phyloP scores from a whole-genome alignment of 1,284 basidiomycete genomes.

The Ganoderma leucocontextum region DNA sequence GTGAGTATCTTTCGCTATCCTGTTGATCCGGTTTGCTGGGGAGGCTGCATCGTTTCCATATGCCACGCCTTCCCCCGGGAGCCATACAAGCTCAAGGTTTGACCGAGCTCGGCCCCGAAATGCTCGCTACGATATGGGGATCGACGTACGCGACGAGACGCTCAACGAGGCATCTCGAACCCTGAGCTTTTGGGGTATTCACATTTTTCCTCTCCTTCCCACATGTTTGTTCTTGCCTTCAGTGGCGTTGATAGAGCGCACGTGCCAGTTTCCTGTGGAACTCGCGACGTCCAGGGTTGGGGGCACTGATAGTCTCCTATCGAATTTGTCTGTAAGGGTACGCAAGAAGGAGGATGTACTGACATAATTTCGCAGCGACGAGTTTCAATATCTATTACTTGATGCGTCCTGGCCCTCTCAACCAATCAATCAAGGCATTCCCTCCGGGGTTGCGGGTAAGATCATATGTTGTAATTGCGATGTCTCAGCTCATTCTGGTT shows the following conservation, averaged over 20 bases:
- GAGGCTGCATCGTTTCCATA: neutral
- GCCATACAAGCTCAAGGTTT: conserved; percentile 4
- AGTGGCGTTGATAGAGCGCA: neutral
- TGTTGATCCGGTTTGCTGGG: neutral
- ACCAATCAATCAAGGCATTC: conserved; percentile 35
- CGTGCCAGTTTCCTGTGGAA: neutral
- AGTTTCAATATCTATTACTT: conserved; percentile 40
- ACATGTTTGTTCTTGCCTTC: no score
- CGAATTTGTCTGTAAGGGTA: neutral
- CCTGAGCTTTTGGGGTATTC: no score
- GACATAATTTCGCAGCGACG: conserved; percentile 15
- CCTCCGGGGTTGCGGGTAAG: conserved; percentile 38
- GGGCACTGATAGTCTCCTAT: no score
- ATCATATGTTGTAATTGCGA: neutral
- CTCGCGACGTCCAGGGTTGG: no score
- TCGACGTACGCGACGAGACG: no score
- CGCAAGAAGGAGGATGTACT: neutral
- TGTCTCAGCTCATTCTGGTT: neutral
- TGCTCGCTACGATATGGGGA: neutral
- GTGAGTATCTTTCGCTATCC: conserved; percentile 20
- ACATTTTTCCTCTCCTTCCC: no score
- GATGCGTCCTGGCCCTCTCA: conserved; percentile 24
- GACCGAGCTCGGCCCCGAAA: neutral
- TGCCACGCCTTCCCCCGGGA: neutral
- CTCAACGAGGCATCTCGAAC: no score